These are phyloP conservation scores for Epichloe hybrida DNA, from an alignment of 2,329 filamentous ascomycete species.

Conservation along the genomic window DNA sequence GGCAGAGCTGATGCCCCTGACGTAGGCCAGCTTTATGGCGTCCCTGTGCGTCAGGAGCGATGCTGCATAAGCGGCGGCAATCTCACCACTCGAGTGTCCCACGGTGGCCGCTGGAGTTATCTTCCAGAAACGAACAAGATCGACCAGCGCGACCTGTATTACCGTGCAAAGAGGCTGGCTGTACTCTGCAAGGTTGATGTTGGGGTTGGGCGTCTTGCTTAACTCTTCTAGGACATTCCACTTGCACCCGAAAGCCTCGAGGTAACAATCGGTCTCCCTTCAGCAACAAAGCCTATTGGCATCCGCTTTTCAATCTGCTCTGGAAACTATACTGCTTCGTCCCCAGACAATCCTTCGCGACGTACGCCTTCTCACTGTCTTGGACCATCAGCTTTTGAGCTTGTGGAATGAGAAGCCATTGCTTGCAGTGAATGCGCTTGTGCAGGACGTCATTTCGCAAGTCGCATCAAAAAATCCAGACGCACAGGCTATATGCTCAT, in stretches of 20 bases:
- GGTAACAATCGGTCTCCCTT: too few species aligned
- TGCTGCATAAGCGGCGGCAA: slow-evolving; percentile 18
- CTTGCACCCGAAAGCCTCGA: too few species aligned
- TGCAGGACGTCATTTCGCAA: slow-evolving; percentile 5
- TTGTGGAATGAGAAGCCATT: too few species aligned
- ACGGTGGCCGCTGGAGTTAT: slow-evolving; percentile 13
- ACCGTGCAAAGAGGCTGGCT: slow-evolving; percentile 22
- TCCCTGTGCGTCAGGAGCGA: slow-evolving; percentile 12
- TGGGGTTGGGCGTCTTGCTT: background rate
- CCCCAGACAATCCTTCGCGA: too few species aligned
- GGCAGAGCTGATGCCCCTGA: slow-evolving; percentile 6
- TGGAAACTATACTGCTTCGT: too few species aligned
- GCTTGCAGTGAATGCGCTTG: slow-evolving; percentile 15
- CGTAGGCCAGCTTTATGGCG: slow-evolving; percentile 7
- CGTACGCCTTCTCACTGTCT: too few species aligned
- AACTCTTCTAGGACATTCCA: background rate
- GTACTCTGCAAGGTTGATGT: slow-evolving; percentile 4
- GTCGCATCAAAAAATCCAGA: too few species aligned
- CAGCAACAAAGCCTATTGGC: too few species aligned
- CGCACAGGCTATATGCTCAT: slow-evolving; percentile 20
- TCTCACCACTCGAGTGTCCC: slow-evolving; percentile 21
- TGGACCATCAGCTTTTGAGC: too few species aligned
- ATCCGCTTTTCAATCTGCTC: too few species aligned
- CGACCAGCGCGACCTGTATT: slow-evolving; percentile 23
- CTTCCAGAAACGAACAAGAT: slow-evolving; percentile 15